Conservation (phyloP, 345 rosid genomes). For the Arabidopsis arenosa region DNA sequence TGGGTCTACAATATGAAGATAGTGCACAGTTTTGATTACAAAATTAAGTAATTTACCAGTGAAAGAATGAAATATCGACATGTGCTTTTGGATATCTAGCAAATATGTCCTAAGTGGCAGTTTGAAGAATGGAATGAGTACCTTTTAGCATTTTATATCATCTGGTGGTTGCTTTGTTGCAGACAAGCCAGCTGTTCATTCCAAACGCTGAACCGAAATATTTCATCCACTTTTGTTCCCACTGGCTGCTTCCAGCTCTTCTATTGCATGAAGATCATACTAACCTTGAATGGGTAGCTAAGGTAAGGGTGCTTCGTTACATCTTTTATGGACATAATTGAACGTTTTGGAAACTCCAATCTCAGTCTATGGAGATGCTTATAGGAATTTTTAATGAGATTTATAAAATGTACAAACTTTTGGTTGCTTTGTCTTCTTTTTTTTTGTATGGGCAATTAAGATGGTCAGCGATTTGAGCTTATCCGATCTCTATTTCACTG, state of each 20-base stretch:
- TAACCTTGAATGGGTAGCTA: conserved; percentile 74
- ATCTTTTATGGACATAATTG: conserved; percentile 17
- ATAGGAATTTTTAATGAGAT: neutral
- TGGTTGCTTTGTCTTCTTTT: conserved; percentile 19
- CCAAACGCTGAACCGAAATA: conserved; percentile 67
- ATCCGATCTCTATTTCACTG: conserved; percentile 11
- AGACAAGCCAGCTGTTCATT: conserved; percentile 75
- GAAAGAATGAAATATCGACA: conserved; percentile 14
- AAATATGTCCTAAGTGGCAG: conserved; percentile 16
- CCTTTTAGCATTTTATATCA: conserved; percentile 16
- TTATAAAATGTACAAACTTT: neutral
- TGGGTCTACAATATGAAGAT: conserved; percentile 11
- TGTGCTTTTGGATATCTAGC: conserved; percentile 15
- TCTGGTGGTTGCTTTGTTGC: conserved; percentile 42
- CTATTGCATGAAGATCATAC: conserved; percentile 63
- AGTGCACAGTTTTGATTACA: conserved; percentile 5
- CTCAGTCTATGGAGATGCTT: conserved; percentile 13
- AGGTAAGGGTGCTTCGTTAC: conserved; percentile 53
- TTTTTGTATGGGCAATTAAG: neutral
- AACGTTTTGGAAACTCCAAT: conserved; percentile 14
- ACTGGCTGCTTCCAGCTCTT: conserved; percentile 93
- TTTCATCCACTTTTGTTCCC: conserved; percentile 81
- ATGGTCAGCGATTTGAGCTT: conserved; percentile 22
- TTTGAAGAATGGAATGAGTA: conserved; percentile 25
- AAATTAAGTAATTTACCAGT: conserved; percentile 8